Base-by-base conservation (phyloP, 2,329 filamentous ascomycete genomes). In the Calonectria crousiana region DNA sequence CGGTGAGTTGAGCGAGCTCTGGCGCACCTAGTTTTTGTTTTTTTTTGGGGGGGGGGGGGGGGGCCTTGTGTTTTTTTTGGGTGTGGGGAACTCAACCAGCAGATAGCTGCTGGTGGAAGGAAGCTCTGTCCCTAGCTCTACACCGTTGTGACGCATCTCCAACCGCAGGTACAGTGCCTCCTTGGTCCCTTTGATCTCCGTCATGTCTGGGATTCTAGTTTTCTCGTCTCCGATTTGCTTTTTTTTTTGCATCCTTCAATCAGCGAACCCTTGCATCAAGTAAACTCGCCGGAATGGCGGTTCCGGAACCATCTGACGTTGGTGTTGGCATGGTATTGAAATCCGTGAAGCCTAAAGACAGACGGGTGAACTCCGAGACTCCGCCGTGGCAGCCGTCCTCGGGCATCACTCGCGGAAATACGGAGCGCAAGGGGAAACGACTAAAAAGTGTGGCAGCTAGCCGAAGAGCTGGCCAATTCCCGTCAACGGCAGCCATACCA, bases 141-240 rank as follows among this genome's bases (percentile, higher is more conserved):
- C 5, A 47, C 44, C 23, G 53, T 38, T 26, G 23, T 51, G 60
- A 41, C 38, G 68, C 68, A 65, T 71, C 11, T 32, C 41, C 10
- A 30, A 60, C 51, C 56, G 67, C 53, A 69, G 44, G 41, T 69
- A 69, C 67, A 69, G 53, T 62, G 53, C 44, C 44, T 36, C 26
- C 23, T 26, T 41, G 20, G 49, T 66, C 60, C 69, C 69, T 71
- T 65, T 71, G 49, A 71, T 66, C 69, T 71, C 60, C 49, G 36
- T 26, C 60, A 56, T 66, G 51, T 71, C 62, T 71, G 62, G 58
- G 62, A 67, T 36, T 41, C 32, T 44, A 51, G 38, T 51, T 26
- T 69, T 38, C 44, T 60, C 32, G 14, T 26, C 28, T 41, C 14
- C 53, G 20, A 34, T 60, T 66, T 66, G 30, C 49, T 53, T 66